Evolutionary conservation across 805 yeast species (phyloP), one percentile per base, ranked within the genome.

Genomic region (Ogataea nonfermentans): DNA sequence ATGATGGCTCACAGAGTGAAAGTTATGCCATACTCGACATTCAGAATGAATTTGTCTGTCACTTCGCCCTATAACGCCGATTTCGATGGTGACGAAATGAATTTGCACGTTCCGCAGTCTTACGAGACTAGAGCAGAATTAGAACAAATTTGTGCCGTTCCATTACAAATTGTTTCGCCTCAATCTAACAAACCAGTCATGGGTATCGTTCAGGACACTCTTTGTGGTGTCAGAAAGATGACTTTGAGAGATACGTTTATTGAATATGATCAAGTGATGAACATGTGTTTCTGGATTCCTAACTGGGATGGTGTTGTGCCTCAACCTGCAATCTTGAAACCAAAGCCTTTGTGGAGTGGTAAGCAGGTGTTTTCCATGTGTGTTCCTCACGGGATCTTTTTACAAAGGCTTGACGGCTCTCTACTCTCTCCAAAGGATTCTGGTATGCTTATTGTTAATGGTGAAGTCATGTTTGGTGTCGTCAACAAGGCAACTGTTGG

Each of bases 71-170:
- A 93, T 67, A 93, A 93, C 69, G 99, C 99, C 32, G 99, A 93
- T 83, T 93, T 93, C 73, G 99, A 93, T 71, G 99, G 99, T 75
- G 99, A 93, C 67, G 99, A 93, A 70, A 93, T 93, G 99, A 93
- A 93, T 68, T 83, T 93, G 70, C 99, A 93, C 60, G 99, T 91
- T 52, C 99, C 99, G 3, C 99, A 93, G 64, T 85, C 96, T 7
- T 96, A 90, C 49, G 99, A 93, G 65, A 90, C 99, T 0, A 79
- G 98, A 61, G 96, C 99, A 1, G 99, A 93, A 66, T 72, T 93
- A 49, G 83, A 91, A 23, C 93, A 91, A 62, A 78, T 93, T 55
- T 89, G 97, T 68, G 95, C 97, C 4, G 99, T 93, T 37, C 99
- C 99, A 7, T 73, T 90, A 41, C 99, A 93, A 66, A 93, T 93